A percentile compares a stretch with the other conserved stretches of the same genome.
Evolutionary conservation across 306 rosid species (phyloP).

Genomic region (Carpinus fangiana): DNA sequence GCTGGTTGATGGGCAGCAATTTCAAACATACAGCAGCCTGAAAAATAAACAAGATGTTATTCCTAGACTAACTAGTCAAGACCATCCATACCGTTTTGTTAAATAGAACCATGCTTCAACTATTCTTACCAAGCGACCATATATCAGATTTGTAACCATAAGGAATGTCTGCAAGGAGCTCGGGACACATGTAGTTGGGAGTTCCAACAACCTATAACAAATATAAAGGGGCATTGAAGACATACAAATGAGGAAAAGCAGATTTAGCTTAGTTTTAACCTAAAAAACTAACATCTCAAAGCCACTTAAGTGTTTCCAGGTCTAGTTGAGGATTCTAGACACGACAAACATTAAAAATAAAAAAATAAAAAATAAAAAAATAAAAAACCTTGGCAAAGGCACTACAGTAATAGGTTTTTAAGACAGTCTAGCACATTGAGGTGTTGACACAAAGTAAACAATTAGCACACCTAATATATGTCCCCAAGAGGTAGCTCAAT

Average conservation of each 20-base stretch:
- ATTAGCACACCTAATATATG: constrained; percentile 18
- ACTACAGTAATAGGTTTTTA: neutral
- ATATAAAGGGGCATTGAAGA: constrained; percentile 28
- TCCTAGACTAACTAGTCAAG: constrained; percentile 25
- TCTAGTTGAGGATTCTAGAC: constrained; percentile 2
- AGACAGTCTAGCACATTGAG: constrained; percentile 2
- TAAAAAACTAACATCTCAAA: constrained; percentile 13
- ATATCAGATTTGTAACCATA: constrained; percentile 96
- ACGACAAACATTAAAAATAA: neutral
- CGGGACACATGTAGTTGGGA: constrained; percentile 90
- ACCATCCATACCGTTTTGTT: constrained; percentile 13
- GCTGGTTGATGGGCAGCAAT: constrained; percentile 92
- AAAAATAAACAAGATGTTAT: constrained; percentile 30
- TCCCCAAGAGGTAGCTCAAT: too few relatives aligned
- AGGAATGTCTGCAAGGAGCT: constrained; percentile 83
- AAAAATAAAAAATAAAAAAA: neutral
- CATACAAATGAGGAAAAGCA: constrained; percentile 16
- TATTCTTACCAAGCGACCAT: constrained; percentile 90
- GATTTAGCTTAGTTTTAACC: constrained; percentile 25
- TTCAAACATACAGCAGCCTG: constrained; percentile 98
- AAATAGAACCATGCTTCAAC: constrained; percentile 25
- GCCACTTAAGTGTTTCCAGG: constrained; percentile 5
- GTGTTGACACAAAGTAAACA: neutral
- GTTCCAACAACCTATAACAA: constrained; percentile 74
- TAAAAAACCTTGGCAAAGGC: neutral